phyloP scores from a whole-genome alignment of 192 early-diverging fungal species.

The Mortierella antarctica region DNA sequence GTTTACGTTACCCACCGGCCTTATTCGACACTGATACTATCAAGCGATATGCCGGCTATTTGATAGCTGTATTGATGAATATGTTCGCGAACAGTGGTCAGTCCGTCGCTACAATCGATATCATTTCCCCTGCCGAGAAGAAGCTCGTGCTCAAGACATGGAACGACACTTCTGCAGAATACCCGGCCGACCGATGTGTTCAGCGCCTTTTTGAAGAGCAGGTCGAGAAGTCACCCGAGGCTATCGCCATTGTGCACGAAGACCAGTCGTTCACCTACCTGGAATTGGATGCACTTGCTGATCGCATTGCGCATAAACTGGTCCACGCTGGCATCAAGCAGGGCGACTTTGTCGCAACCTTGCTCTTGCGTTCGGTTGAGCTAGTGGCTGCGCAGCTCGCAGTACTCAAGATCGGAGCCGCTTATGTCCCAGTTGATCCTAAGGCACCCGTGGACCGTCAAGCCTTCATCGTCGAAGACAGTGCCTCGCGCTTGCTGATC shows the following conservation, averaged over 20 bases:
- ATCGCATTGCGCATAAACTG: conserved; percentile 7
- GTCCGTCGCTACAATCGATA: conserved; percentile 11
- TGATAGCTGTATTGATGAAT: background rate
- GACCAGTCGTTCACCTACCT: conserved; percentile 4
- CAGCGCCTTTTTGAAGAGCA: conserved; percentile 14
- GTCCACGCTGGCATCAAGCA: background rate
- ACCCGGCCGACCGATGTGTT: background rate
- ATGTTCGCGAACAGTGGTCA: conserved; percentile 9
- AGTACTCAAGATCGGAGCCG: conserved; percentile 41
- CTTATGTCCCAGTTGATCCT: conserved; percentile 46
- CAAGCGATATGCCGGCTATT: conserved; percentile 15
- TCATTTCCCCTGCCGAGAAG: conserved; percentile 15
- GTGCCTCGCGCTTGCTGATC: background rate
- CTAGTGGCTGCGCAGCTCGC: conserved; percentile 27
- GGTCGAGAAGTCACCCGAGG: background rate
- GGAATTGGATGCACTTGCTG: background rate
- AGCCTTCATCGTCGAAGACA: conserved; percentile 25
- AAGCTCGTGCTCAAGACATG: conserved; percentile 6
- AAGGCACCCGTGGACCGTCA: conserved; percentile 42
- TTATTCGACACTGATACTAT: conserved; percentile 15
- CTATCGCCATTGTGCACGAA: conserved; percentile 7
- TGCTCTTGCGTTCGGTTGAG: background rate
- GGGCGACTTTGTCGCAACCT: background rate
- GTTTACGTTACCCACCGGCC: conserved; percentile 3
- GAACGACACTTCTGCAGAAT: background rate